phyloP scores from a whole-genome alignment of 306 rosid species.

The Parietaria judaica region DNA sequence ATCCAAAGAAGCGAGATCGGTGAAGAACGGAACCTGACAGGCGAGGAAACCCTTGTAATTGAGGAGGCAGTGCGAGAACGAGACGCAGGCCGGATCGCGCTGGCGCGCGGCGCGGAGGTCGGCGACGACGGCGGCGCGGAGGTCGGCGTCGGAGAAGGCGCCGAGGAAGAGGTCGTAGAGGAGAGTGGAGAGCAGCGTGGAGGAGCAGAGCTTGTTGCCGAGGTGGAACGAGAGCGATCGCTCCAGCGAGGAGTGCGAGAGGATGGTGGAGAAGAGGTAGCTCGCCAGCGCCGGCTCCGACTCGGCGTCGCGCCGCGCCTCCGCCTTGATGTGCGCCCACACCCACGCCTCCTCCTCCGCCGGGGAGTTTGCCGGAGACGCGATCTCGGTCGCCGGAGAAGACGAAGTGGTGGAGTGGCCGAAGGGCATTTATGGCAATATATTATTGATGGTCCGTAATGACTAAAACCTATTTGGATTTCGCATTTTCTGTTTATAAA shows the following conservation, averaged over 20 bases:
- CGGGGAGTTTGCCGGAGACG: conserved; percentile 11
- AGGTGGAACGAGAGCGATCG: conserved; percentile 78
- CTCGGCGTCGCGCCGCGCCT: conserved; percentile 83
- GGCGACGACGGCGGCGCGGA: conserved; percentile 67
- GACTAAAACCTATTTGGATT: too few species aligned
- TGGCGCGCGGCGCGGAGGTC: conserved; percentile 69
- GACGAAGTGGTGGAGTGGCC: background rate
- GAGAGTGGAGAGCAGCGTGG: conserved; percentile 85
- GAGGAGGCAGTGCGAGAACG: conserved; percentile 86
- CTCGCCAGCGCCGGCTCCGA: conserved; percentile 91
- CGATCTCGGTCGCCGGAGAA: conserved; percentile 20
- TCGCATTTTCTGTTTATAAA: too few species aligned
- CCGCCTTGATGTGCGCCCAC: conserved; percentile 76
- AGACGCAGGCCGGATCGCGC: conserved; percentile 84
- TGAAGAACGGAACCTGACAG: conserved; percentile 45
- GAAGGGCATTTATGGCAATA: background rate
- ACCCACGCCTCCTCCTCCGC: conserved; percentile 50
- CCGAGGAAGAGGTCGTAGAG: conserved; percentile 81
- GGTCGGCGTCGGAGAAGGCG: conserved; percentile 52
- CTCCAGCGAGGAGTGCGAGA: conserved; percentile 70
- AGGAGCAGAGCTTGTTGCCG: conserved; percentile 88
- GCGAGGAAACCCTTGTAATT: conserved; percentile 92
- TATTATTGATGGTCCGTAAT: too few species aligned
- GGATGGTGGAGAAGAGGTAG: conserved; percentile 83
- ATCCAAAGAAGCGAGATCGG: background rate